Conservation (phyloP, 2,329 filamentous ascomycete genomes). For the Arthroderma uncinatum region DNA sequence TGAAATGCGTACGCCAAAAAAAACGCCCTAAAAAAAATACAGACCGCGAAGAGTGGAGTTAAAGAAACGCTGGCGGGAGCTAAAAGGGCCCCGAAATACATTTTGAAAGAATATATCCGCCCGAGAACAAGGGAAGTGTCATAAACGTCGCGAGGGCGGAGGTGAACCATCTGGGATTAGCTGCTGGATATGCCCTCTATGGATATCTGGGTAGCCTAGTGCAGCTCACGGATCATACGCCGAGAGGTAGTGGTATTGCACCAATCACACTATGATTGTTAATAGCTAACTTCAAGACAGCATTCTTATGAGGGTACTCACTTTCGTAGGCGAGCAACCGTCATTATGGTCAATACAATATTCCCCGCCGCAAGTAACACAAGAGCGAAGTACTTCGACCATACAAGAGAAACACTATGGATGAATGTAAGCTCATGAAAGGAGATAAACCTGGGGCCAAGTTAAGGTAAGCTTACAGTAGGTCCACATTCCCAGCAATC, state of each 20-base stretch:
- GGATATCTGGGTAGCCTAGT: neutral
- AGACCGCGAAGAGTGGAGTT: too few species aligned
- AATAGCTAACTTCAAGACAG: neutral
- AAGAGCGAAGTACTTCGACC: slow-evolving; percentile 56
- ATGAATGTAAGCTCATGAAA: neutral
- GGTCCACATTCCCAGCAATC: slow-evolving; percentile 81
- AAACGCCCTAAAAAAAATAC: too few species aligned
- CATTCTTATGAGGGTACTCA: slow-evolving; percentile 19
- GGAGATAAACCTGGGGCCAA: neutral
- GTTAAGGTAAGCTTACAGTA: slow-evolving; percentile 46
- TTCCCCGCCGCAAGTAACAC: slow-evolving; percentile 60
- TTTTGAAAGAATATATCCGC: too few species aligned
- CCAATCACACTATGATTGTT: slow-evolving; percentile 31
- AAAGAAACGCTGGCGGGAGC: too few species aligned
- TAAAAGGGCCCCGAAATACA: too few species aligned
- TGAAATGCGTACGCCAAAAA: too few species aligned
- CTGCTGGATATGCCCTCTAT: too few species aligned
- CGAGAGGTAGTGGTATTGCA: slow-evolving; percentile 27
- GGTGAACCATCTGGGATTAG: too few species aligned
- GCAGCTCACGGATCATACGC: neutral
- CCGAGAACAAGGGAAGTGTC: too few species aligned
- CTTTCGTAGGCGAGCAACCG: slow-evolving; percentile 56
- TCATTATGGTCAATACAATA: slow-evolving; percentile 80
- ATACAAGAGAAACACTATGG: slow-evolving; percentile 59
- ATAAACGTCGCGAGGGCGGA: too few species aligned